These are phyloP conservation scores for Aspergillus sp. DNA, from an alignment of 2,329 filamentous ascomycete species.

Conservation along the genomic window DNA sequence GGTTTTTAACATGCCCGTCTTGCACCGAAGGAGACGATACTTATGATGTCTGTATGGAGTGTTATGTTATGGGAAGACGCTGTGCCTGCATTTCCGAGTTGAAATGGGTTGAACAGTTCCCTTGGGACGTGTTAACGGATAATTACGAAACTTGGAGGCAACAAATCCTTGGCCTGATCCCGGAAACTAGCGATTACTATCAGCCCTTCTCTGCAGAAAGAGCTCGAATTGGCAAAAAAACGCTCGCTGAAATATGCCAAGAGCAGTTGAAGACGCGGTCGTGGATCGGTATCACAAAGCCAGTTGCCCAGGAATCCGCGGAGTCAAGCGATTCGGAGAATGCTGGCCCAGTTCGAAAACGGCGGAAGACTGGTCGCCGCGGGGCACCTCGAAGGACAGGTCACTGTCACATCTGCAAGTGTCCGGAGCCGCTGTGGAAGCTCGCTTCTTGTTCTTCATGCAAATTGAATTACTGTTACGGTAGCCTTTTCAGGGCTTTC, in stretches of 20 bases:
- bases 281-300: constrained; percentile 71
- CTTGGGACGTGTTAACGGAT: constrained; percentile 66
- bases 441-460: constrained; percentile 75
- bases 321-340: constrained; percentile 48
- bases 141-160: constrained; percentile 78
- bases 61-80: constrained; percentile 92
- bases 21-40: constrained; percentile 77
- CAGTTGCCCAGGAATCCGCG: constrained; percentile 27
- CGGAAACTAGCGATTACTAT: constrained; percentile 57
- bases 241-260: constrained; percentile 87
- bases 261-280: constrained; percentile 72
- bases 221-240: constrained; percentile 61
- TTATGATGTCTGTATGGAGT: constrained; percentile 97
- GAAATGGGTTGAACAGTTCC: constrained; percentile 88
- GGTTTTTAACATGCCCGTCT: constrained; percentile 83
- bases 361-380: constrained; percentile 47
- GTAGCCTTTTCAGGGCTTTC: constrained; percentile 83
- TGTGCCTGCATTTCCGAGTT: constrained; percentile 80
- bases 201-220: constrained; percentile 56
- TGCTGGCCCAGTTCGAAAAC: constrained; percentile 54
- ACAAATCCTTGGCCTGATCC: constrained; percentile 66
- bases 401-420: constrained; percentile 73
- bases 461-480: constrained; percentile 76
- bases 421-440: constrained; percentile 74
- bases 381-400: constrained; percentile 45